These are phyloP conservation scores for Lodderomyces jiufengensis DNA, from an alignment of 1,139 yeast species.

Conservation along the genomic window DNA sequence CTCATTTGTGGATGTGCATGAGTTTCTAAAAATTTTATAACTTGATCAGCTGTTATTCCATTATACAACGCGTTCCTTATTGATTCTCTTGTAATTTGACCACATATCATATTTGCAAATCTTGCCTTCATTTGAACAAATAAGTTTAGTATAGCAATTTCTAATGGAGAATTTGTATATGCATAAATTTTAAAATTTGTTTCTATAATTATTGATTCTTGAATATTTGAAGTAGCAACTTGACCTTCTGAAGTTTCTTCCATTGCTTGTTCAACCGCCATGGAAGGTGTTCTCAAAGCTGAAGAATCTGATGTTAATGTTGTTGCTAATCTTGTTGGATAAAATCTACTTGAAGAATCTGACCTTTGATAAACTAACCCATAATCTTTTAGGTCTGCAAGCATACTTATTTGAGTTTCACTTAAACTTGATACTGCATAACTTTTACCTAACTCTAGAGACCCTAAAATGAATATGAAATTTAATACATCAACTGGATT, in stretches of 20 bases:
- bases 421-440: conserved; percentile 71
- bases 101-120: conserved; percentile 89
- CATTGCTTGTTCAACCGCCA: conserved; percentile 63
- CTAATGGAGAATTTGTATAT: conserved; percentile 91
- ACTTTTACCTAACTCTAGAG: conserved; percentile 85
- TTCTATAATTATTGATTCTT: conserved; percentile 81
- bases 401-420: conserved; percentile 80
- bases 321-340: conserved; percentile 89
- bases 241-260: conserved; percentile 15
- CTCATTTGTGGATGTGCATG: conserved; percentile 96
- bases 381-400: conserved; percentile 85
- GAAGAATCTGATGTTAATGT: conserved; percentile 83
- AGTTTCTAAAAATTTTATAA: conserved; percentile 79
- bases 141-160: conserved; percentile 84
- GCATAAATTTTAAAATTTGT: conserved; percentile 93
- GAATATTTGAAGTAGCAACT: conserved; percentile 20
- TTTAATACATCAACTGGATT: conserved; percentile 95
- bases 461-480: conserved; percentile 89
- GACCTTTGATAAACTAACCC: conserved; percentile 83
- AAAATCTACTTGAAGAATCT: conserved; percentile 61
- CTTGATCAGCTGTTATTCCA: conserved; percentile 95
- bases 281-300: conserved; percentile 64
- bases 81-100: conserved; percentile 89
- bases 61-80: conserved; percentile 77
- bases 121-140: conserved; percentile 83